Percentiles rank a stretch among this genome's conserved stretches.
phyloP scores from a whole-genome alignment of 768 basidiomycete genomes.

The Paxillus involutus region DNA sequence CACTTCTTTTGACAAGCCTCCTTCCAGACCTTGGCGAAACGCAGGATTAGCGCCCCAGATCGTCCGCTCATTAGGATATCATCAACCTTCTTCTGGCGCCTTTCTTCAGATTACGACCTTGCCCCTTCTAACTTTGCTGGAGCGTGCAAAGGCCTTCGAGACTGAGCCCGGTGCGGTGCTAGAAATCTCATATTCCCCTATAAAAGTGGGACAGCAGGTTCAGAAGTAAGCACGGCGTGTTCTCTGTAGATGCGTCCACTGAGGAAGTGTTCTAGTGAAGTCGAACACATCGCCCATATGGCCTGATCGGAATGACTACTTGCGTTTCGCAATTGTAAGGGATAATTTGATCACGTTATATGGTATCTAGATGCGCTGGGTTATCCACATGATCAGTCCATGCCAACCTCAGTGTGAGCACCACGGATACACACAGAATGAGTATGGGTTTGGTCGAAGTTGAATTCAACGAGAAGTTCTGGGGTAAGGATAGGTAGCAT shows the following conservation, averaged over 20 bases:
- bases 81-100: conserved; percentile 98
- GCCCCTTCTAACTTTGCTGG: conserved; percentile 55
- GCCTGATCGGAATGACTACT: conserved; percentile 35
- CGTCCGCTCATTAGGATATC: too few species aligned
- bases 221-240: conserved; percentile 54
- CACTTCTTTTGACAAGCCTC: background rate
- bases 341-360: background rate
- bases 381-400: background rate
- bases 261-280: conserved; percentile 50
- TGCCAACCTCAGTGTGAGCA: too few species aligned
- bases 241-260: conserved; percentile 3
- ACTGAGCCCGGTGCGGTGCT: conserved; percentile 31
- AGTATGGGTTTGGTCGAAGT: conserved; percentile 27
- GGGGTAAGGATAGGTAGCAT: too few species aligned
- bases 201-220: conserved; percentile 91
- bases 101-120: conserved; percentile 81
- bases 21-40: conserved; percentile 57
- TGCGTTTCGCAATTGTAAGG: background rate
- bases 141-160: conserved; percentile 46
- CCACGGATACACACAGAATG: too few species aligned
- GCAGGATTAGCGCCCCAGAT: conserved; percentile 57
- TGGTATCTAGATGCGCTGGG: background rate
- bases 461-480: conserved; percentile 30
- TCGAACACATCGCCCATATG: conserved; percentile 81
- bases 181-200: conserved; percentile 53